Evolutionary conservation across 2,329 filamentous ascomycete species (phyloP), one percentile per base, ranked within the genome.

Genomic region (Talaromyces piceae): DNA sequence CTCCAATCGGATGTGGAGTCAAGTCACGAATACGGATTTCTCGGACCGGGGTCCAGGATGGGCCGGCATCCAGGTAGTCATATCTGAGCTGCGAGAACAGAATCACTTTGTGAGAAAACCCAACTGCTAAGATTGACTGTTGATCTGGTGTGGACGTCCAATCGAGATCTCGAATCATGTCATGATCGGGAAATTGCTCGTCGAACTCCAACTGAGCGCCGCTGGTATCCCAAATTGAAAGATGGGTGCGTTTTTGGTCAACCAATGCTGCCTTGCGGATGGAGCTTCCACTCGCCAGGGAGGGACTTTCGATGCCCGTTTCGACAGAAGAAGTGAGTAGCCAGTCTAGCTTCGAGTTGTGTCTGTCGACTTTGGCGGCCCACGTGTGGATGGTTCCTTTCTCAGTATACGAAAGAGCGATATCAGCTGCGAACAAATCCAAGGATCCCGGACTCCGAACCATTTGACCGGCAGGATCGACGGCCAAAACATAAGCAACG

Each of bases 131-230:
- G 50, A 96, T 90, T 1, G 88, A 91, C 62, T 95, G 89, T 45
- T 83, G 83, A 65, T 95, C 88, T 0, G 89, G 89, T 0, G 91
- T 95, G 3, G 88, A 91, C 1, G 90, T 91, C 91, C 91, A 96
- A 66, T 95, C 90, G 11, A 96, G 79, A 66, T 95, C 91, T 56
- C 86, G 83, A 37, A 96, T 89, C 5, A 78, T 79, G 59, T 93
- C 86, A 54, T 86, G 79, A 11, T 78, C 77, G 57, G 85, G 79
- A 57, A 90, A 93, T 26, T 82, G 78, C 60, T 91, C 81, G 55
- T 87, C 80, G 62, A 88, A 90, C 66, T 96, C 91, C 5, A 95
- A 77, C 56, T 89, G 84, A 2, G 84, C 84, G 50, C 86, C 87
- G 56, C 85, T 82, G 9, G 88, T 87, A 62, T 95, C 91, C 91